Evolutionary conservation across 2,329 filamentous ascomycete species (phyloP).

Genomic region (Aspergillus thermomutatus): DNA sequence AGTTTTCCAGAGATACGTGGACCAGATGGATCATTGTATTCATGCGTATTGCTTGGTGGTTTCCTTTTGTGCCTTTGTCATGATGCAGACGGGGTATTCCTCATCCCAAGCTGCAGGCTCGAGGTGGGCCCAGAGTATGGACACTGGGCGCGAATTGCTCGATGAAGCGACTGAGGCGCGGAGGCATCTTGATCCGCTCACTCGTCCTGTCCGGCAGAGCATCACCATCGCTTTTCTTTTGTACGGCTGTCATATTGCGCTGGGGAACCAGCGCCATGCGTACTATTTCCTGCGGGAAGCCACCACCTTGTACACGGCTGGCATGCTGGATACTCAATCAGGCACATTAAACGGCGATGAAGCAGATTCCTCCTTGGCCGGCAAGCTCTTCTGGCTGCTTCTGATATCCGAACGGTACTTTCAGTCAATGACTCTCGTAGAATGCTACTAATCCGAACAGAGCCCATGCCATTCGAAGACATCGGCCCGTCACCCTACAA

Average conservation of each 20-base stretch:
- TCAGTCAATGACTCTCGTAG: background rate
- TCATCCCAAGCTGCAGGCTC: background rate
- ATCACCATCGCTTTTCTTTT: constrained; percentile 69
- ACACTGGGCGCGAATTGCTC: constrained; percentile 18
- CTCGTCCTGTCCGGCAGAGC: constrained; percentile 19
- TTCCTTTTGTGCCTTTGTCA: constrained; percentile 38
- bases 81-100: constrained; percentile 20
- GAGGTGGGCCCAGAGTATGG: constrained; percentile 1
- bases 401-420: constrained; percentile 62
- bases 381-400: constrained; percentile 66
- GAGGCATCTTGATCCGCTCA: constrained; percentile 18
- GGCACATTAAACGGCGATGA: constrained; percentile 50
- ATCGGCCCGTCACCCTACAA: constrained; percentile 60
- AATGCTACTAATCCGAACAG: constrained; percentile 32
- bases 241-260: constrained; percentile 63
- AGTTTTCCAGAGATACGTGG: constrained; percentile 21
- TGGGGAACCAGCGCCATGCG: constrained; percentile 67
- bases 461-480: constrained; percentile 61
- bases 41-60: constrained; percentile 29
- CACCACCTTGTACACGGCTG: constrained; percentile 63
- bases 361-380: constrained; percentile 26
- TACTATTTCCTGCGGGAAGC: constrained; percentile 73
- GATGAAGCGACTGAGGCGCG: constrained; percentile 24
- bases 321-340: constrained; percentile 40
- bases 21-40: constrained; percentile 16